Conservation (phyloP, 2,329 filamentous ascomycete genomes). For the Amauroascus verrucosus region DNA sequence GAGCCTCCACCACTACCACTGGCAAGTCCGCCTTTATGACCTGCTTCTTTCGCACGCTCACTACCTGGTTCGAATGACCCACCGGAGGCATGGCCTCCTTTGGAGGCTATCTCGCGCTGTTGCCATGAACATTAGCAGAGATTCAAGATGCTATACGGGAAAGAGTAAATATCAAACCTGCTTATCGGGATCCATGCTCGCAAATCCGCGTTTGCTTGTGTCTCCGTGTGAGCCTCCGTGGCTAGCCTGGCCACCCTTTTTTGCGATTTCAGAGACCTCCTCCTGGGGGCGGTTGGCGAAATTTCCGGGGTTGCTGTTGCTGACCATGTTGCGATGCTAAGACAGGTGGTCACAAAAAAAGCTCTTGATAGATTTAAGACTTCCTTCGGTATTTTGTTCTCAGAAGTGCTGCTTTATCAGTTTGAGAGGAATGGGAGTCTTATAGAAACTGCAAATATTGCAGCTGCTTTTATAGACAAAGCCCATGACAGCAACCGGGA, state of each 20-base stretch:
- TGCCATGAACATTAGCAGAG: neutral
- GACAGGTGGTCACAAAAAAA: neutral
- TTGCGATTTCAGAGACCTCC: slow-evolving; percentile 37
- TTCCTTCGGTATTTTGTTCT: too few species aligned
- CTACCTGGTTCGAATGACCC: slow-evolving; percentile 47
- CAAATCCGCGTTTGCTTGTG: slow-evolving; percentile 20
- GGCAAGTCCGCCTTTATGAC: slow-evolving; percentile 41
- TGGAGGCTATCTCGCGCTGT: slow-evolving; percentile 46
- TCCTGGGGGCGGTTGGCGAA: slow-evolving; percentile 37
- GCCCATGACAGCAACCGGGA: neutral
- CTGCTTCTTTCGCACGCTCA: slow-evolving; percentile 45
- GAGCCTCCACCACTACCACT: slow-evolving; percentile 1
- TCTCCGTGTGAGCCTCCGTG: slow-evolving; percentile 16
- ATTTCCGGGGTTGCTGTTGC: slow-evolving; percentile 31
- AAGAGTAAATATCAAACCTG: slow-evolving; percentile 19
- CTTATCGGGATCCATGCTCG: slow-evolving; percentile 24
- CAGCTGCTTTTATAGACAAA: neutral
- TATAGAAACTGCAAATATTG: neutral
- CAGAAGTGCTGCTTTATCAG: too few species aligned
- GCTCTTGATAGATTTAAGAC: neutral
- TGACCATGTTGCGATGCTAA: slow-evolving; percentile 22
- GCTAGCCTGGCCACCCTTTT: slow-evolving; percentile 27
- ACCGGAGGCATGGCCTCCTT: slow-evolving; percentile 44
- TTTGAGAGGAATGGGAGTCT: too few species aligned
- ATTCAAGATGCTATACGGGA: neutral